These are phyloP conservation scores for Ammopiptanthus mongolicus DNA, from an alignment of 306 rosid species.

Conservation along the genomic window DNA sequence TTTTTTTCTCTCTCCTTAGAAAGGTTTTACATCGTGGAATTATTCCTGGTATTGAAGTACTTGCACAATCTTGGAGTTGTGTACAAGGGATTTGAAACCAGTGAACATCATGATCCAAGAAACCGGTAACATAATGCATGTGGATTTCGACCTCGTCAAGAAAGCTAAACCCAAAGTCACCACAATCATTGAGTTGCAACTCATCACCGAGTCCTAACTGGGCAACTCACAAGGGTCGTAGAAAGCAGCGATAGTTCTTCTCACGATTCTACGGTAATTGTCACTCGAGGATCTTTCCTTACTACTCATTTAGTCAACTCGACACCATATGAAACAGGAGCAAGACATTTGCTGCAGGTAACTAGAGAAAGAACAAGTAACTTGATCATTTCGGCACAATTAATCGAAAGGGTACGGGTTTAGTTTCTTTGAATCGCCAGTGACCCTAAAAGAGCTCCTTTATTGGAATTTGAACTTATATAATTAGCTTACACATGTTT, in stretches of 20 bases:
- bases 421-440: too few relatives aligned
- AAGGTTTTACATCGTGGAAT: constrained; percentile 88
- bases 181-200: constrained; percentile 25
- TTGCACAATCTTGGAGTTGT: constrained; percentile 71
- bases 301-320: neutral
- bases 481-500: too few relatives aligned
- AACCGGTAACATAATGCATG: constrained; percentile 87
- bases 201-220: constrained; percentile 22
- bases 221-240: neutral
- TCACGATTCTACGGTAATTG: constrained; percentile 33
- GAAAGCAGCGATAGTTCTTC: constrained; percentile 25
- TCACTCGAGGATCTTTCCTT: constrained; percentile 25
- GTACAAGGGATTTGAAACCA: constrained; percentile 88
- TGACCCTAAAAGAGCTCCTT: too few relatives aligned
- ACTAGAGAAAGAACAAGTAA: too few relatives aligned
- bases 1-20: neutral
- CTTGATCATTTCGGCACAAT: too few relatives aligned
- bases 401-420: too few relatives aligned
- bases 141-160: constrained; percentile 86
- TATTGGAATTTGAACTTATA: too few relatives aligned
- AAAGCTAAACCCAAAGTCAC: constrained; percentile 41
- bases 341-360: too few relatives aligned
- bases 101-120: constrained; percentile 84
- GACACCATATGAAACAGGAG: too few relatives aligned
- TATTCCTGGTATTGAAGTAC: constrained; percentile 73